Percentiles rank a stretch among this genome's conserved stretches.
phyloP scores from a whole-genome alignment of 1,139 yeast species.

The Spathaspora sp. region DNA sequence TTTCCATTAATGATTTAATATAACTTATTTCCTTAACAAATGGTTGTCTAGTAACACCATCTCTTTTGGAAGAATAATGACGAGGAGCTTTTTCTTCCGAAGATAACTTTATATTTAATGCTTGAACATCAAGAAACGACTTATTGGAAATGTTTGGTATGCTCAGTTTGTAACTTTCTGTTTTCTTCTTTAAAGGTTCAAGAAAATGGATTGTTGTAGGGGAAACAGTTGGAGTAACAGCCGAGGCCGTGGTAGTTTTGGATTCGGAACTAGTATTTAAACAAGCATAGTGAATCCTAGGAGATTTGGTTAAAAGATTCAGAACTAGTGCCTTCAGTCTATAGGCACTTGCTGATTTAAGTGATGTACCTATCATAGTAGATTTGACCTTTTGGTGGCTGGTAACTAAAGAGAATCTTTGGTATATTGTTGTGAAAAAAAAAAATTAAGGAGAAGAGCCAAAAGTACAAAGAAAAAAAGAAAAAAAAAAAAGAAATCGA shows the following conservation, averaged over 20 bases:
- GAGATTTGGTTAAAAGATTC: background rate
- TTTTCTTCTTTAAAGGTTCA: background rate
- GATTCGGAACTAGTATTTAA: background rate
- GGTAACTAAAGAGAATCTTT: background rate
- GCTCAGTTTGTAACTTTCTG: too few species aligned
- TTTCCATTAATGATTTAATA: slow-evolving; percentile 12
- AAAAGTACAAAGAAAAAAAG: background rate
- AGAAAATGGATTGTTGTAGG: background rate
- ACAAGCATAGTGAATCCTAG: background rate
- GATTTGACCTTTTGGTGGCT: too few species aligned
- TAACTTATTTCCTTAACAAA: slow-evolving; percentile 9
- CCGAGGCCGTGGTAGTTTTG: background rate
- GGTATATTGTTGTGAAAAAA: background rate
- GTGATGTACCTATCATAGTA: background rate
- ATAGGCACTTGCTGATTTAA: background rate
- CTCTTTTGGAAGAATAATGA: slow-evolving; percentile 9
- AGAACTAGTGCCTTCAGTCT: background rate
- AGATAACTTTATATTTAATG: background rate
- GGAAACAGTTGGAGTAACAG: background rate
- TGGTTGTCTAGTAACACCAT: slow-evolving; percentile 8
- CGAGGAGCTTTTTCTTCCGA: background rate
- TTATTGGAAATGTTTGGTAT: background rate
- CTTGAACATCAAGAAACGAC: background rate
- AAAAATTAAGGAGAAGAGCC: background rate
- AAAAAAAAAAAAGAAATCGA: background rate